phyloP scores from a whole-genome alignment of 306 rosid genomes.

The Fragaria iinumae region DNA sequence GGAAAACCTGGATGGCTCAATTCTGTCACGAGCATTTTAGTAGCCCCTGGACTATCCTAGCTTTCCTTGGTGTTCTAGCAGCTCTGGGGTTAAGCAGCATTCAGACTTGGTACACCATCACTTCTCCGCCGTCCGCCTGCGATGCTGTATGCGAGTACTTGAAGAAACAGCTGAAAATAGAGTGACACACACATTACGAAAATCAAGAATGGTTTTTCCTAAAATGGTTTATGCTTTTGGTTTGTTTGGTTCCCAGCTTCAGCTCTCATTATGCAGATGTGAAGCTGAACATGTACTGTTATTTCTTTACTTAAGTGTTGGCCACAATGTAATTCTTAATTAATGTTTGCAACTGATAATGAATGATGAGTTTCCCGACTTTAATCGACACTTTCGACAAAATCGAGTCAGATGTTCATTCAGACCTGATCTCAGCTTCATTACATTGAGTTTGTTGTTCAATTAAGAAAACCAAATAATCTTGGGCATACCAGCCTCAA shows the following conservation, averaged over 20 bases:
- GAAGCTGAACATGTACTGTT: not conserved
- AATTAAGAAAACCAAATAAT: not conserved
- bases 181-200: not conserved
- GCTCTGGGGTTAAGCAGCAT: slow-evolving; percentile 14
- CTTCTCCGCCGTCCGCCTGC: not conserved
- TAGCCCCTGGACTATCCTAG: slow-evolving; percentile 29
- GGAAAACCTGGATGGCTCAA: slow-evolving; percentile 29
- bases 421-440: not conserved
- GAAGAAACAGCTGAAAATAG: not conserved
- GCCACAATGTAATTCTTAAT: not conserved
- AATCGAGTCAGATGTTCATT: not conserved
- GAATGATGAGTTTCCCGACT: not conserved
- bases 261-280: not conserved
- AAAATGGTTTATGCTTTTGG: not conserved
- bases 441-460: not conserved
- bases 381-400: not conserved
- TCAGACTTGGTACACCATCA: slow-evolving; percentile 11
- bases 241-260: not conserved
- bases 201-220: not conserved
- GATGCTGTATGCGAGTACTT: slow-evolving; percentile 3
- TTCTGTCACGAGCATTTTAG: slow-evolving; percentile 21
- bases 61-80: slow-evolving; percentile 2
- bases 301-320: not conserved
- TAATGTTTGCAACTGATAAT: not conserved
- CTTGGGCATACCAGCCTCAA: not conserved